Base-by-base conservation (phyloP, 495 filamentous ascomycete species). In the Aspergillus ostianus region DNA sequence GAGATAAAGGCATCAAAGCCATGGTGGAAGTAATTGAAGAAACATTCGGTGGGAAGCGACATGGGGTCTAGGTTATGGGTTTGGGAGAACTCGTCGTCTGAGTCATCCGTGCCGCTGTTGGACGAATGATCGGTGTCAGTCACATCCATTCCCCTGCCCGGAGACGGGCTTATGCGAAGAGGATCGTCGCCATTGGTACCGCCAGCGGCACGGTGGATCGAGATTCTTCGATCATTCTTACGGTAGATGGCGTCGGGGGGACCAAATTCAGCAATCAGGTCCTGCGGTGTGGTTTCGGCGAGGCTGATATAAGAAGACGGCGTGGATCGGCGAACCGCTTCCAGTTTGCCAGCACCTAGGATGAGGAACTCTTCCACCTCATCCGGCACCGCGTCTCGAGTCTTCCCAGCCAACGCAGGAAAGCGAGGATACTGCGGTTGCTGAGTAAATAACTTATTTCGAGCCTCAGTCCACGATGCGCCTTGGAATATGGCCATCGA, bases 11-110 rank as follows among this genome's bases (percentile, higher is more conserved):
- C 83, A 72, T 98, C 94, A 65, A 98, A 90, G 3, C 94, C 94
- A 64, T 96, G 88, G 60, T 91, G 88, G 66, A 97, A 98, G 69
- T 98, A 98, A 67, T 97, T 97, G 70, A 92, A 95, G 72, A 97
- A 98, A 64, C 86, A 93, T 73, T 97, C 93, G 17, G 85, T 65
- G 6, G 77, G 76, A 12, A 80, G 57, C 9, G 73, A 74, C 4
- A 70, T 67, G 26, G 74, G 72, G 51, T 81, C 78, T 19, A 75
- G 55, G 2, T 69, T 53, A 46, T 65, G 69, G 2, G 60, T 48
- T 19, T 64, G 59, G 32, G 71, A 69, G 21, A 71, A 65, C 48
- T 85, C 85, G 36, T 89, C 90, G 36, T 91, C 89, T 46, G 87
- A 89, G 50, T 90, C 92, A 69, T 93, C 90, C 1, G 87, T 90